Evolutionary conservation across 176 grass and related monocot genomes (phyloP), one percentile per base, ranked within the genome.

Genomic region (Triticum urartu): DNA sequence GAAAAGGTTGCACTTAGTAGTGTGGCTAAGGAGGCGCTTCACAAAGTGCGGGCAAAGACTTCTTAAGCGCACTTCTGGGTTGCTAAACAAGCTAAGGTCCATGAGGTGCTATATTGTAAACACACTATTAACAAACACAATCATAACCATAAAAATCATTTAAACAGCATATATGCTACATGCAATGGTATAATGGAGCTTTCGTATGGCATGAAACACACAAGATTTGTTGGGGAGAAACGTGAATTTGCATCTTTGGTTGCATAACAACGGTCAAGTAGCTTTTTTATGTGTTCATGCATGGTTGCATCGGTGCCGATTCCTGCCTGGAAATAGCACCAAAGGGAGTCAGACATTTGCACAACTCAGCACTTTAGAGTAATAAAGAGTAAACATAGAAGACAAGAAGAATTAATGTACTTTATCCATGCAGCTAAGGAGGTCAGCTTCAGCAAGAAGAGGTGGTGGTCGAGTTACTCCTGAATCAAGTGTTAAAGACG

Each of bases 261-360:
- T 35, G 88, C 96, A 89, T 98, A 98, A 59, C 56, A 95, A 81
- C 96, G 86, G 84, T 98, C 96, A 91, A 98, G 88, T 68, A 92
- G 88, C 91, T 98, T 98, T 63, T 98, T 98, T 75, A 98, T 98
- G 85, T 98, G 93, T 62, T 98, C 96, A 87, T 98, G 96, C 96
- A 98, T 98, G 62, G 96, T 98, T 65, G 96, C 96, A 84, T 98
- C 96, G 58, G 96, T 98, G 70, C 96, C 96, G 80, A 98, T 98
- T 92, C 96, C 96, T 84, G 96, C 91, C 96, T 98, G 81, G 70
- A 90, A 89, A 90, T 68, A 89, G 75, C 83, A 86, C 35, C 52
- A 76, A 52, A 79, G 40, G 50, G 15, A 82, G 28, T 72, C 43
- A 83, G 85, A 87, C 69, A 35, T 67, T 72, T 88, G 2, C 36